Conservation (phyloP, 2,329 filamentous ascomycete species). For the Colletotrichum simmondsii region DNA sequence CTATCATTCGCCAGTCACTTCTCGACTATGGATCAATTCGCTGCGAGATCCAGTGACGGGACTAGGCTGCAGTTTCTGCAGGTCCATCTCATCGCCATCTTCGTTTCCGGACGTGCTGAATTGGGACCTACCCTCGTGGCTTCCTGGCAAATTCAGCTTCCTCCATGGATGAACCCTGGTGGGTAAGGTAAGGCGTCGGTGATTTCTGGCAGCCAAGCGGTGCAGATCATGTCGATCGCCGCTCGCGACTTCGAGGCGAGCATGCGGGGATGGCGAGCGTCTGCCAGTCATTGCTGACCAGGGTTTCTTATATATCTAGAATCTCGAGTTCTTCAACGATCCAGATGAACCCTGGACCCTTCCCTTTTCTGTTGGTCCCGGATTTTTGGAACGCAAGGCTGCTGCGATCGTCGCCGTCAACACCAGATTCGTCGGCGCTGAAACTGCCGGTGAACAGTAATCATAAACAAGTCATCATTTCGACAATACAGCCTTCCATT, state of each 20-base stretch:
- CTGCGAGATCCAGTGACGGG: conserved; percentile 33
- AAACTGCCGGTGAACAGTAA: conserved; percentile 19
- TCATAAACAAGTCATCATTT: background rate
- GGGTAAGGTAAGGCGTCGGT: conserved; percentile 27
- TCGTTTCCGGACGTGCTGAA: background rate
- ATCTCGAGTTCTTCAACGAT: conserved; percentile 24
- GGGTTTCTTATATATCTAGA: conserved; percentile 17
- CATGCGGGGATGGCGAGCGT: conserved; percentile 9
- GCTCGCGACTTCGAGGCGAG: conserved; percentile 21
- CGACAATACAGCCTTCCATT: background rate
- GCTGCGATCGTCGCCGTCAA: conserved; percentile 19
- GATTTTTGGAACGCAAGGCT: conserved; percentile 24
- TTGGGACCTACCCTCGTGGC: conserved; percentile 26
- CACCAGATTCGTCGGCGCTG: background rate
- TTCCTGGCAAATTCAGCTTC: conserved; percentile 2
- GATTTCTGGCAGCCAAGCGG: conserved; percentile 3
- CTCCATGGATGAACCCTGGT: conserved; percentile 29
- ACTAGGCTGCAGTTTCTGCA: conserved; percentile 30
- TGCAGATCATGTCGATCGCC: conserved; percentile 26
- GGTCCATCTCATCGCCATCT: conserved; percentile 17
- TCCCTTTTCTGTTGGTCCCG: conserved; percentile 19
- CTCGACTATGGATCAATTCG: conserved; percentile 22
- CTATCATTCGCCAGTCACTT: conserved; percentile 31
- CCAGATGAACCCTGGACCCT: conserved; percentile 25
- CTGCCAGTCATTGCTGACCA: conserved; percentile 1